Base-by-base conservation (phyloP, 495 filamentous ascomycete species). In the Lophiotrema nucula region DNA sequence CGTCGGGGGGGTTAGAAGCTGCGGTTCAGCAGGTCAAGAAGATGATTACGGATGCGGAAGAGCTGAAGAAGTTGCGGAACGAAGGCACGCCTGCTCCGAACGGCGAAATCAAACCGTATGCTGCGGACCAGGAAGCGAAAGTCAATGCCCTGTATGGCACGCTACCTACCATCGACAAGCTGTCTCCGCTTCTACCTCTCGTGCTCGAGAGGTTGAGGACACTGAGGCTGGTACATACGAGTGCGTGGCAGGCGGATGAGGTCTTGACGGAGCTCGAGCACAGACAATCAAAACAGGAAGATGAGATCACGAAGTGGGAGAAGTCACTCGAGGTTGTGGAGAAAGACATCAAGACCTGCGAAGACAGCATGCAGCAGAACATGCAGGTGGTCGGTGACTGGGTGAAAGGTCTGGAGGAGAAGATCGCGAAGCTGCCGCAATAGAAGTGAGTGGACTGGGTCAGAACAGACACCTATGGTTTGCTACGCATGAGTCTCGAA, bases 131-230 rank as follows among this genome's bases (percentile, higher is more conserved):
- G 61, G 79, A 81, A 16, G 80, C 89, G 37, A 96, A 95, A 70
- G 87, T 97, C 69, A 92, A 95, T 64, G 91, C 92, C 2, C 81
- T 99, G 2, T 97, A 96, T 70, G 86, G 86, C 1, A 89, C 89
- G 15, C 79, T 99, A 4, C 84, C 89, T 4, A 92, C 89, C 11
- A 95, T 99, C 59, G 90, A 97, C 72, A 88, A 80, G 51, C 76
- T 97, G 13, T 80, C 88, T 3, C 93, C 95, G 5, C 73, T 96
- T 21, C 77, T 99, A 12, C 95, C 95, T 6, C 82, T 88, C 3
- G 77, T 97, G 21, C 77, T 99, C 2, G 89, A 97, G 67, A 81
- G 95, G 16, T 75, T 99, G 35, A 79, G 90, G 35, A 92, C 88
- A 8, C 77, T 99, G 44, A 81, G 89, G 55, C 81, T 85, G 21